Conservation (phyloP, 1,139 yeast species). For the Sugiyamaella neomexicana region DNA sequence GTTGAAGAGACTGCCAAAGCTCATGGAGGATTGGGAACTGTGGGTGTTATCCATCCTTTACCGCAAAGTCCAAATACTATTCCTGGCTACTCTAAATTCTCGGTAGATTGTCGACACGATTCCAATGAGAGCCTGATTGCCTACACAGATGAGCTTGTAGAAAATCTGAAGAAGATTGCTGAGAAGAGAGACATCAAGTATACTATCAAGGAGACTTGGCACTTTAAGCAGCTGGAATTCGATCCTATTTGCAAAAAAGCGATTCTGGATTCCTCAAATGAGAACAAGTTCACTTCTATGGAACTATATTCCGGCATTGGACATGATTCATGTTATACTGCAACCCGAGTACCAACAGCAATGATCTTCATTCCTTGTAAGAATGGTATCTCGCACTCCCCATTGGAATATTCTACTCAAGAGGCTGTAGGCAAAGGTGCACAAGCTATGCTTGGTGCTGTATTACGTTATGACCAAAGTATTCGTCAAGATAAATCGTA, state of each 20-base stretch:
- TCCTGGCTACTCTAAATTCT: conserved; percentile 59
- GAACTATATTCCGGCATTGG: conserved; percentile 69
- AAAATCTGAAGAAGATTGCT: conserved; percentile 45
- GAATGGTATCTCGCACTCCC: conserved; percentile 71
- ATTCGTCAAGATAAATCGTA: conserved; percentile 22
- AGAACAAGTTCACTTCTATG: conserved; percentile 49
- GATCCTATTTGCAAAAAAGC: conserved; percentile 51
- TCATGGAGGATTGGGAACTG: conserved; percentile 56
- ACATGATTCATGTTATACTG: conserved; percentile 67
- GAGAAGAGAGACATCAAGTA: conserved; percentile 44
- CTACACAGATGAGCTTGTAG: conserved; percentile 46
- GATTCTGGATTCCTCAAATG: conserved; percentile 53
- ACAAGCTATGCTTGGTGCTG: conserved; percentile 57
- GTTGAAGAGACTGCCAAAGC: conserved; percentile 58
- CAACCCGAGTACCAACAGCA: conserved; percentile 60
- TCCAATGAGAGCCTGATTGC: conserved; percentile 47
- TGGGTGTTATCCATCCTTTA: conserved; percentile 56
- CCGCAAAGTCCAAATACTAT: conserved; percentile 69
- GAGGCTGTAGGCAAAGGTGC: conserved; percentile 63
- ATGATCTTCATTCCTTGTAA: conserved; percentile 74
- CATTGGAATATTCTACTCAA: conserved; percentile 63
- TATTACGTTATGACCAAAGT: conserved; percentile 53
- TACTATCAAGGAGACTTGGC: conserved; percentile 45
- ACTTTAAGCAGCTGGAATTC: conserved; percentile 58
- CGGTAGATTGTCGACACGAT: conserved; percentile 51